A percentile compares a stretch with the other conserved stretches of the same genome.
Evolutionary conservation across 2,329 filamentous ascomycete species (phyloP).

Genomic region (Phialophora expanda): DNA sequence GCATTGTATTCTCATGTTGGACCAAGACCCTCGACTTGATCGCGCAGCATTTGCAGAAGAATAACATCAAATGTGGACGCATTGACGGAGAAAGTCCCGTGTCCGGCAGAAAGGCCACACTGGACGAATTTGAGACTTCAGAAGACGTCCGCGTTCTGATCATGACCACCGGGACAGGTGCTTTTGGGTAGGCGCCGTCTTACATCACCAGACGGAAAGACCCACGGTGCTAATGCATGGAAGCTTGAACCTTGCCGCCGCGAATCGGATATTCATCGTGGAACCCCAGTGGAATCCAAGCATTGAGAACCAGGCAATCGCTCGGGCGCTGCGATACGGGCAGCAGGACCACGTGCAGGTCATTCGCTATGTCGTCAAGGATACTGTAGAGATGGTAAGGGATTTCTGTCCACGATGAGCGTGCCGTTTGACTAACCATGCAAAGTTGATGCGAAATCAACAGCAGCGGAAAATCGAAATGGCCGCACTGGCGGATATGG

Average conservation of each 20-base stretch:
- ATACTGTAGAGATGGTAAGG: constrained; percentile 12
- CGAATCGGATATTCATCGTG: constrained; percentile 57
- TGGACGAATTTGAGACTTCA: constrained; percentile 48
- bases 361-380: constrained; percentile 12
- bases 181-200: constrained; percentile 51
- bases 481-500: constrained; percentile 4
- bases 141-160: constrained; percentile 49
- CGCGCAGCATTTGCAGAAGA: constrained; percentile 40
- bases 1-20: constrained; percentile 57
- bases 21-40: constrained; percentile 52
- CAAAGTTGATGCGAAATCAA: constrained; percentile 1
- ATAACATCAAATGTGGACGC: constrained; percentile 41
- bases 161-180: constrained; percentile 61
- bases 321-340: constrained; percentile 55
- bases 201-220: neutral
- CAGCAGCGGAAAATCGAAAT: constrained; percentile 9
- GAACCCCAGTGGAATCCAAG: constrained; percentile 63
- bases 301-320: constrained; percentile 60
- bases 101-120: constrained; percentile 45
- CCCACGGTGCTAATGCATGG: constrained; percentile 30
- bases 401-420: neutral
- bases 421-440: neutral
- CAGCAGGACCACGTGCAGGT: constrained; percentile 45
- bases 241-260: constrained; percentile 56
- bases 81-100: constrained; percentile 55